phyloP scores from a whole-genome alignment of 257 asterid species.

The Solanum sejunctum region DNA sequence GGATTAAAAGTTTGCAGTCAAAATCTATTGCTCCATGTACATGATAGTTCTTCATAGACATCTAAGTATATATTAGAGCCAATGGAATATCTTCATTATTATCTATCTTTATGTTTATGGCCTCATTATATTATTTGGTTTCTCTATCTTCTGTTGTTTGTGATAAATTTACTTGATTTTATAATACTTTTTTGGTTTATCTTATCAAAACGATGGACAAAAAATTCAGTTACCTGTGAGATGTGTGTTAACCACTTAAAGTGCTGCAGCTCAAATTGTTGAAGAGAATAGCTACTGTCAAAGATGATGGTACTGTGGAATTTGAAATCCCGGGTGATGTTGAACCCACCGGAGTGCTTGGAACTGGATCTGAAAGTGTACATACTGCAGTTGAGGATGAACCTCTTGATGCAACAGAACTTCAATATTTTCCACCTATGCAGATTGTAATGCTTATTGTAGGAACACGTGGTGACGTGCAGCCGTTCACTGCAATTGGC shows the following conservation, averaged over 20 bases:
- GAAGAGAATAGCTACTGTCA: constrained; percentile 82
- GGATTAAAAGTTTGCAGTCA: neutral
- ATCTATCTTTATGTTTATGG: neutral
- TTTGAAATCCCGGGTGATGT: constrained; percentile 73
- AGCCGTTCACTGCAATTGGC: constrained; percentile 95
- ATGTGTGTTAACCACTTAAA: constrained; percentile 28
- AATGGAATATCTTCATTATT: neutral
- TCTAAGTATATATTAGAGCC: neutral
- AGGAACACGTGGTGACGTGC: constrained; percentile 98
- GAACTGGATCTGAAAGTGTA: constrained; percentile 26
- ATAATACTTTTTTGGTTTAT: neutral
- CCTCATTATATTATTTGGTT: neutral
- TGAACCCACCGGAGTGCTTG: constrained; percentile 34
- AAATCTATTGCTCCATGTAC: neutral
- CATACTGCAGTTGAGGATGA: constrained; percentile 42
- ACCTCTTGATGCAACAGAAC: constrained; percentile 49
- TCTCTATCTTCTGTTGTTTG: neutral
- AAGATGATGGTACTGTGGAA: constrained; percentile 86
- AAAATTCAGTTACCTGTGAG: neutral
- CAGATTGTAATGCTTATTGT: constrained; percentile 91
- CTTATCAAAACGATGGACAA: neutral
- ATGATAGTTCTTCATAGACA: neutral
- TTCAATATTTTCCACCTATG: constrained; percentile 67
- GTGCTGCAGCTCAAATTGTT: constrained; percentile 81
- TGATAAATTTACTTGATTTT: neutral